Evolutionary conservation across 176 grass and related monocot genomes (phyloP).

Genomic region (Juncus inflexus): DNA sequence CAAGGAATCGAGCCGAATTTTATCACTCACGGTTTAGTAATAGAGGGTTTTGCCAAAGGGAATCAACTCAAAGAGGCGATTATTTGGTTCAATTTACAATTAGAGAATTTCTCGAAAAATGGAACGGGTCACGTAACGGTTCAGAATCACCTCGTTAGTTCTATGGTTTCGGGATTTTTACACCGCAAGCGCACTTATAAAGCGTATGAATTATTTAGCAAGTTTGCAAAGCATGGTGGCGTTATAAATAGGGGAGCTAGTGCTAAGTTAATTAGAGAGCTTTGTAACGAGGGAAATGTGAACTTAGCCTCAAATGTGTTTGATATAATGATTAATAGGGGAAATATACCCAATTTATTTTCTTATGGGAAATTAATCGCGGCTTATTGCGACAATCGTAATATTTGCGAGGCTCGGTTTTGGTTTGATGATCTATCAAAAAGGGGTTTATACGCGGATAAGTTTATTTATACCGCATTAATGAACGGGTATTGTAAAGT

Average conservation of each 20-base stretch:
- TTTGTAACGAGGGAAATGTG: constrained; percentile 56
- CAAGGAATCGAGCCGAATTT: constrained; percentile 54
- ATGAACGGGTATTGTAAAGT: constrained; percentile 40
- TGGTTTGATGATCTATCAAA: constrained; percentile 59
- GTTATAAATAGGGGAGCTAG: constrained; percentile 45
- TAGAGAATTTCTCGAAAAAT: constrained; percentile 39
- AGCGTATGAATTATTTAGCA: constrained; percentile 59
- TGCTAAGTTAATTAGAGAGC: constrained; percentile 41
- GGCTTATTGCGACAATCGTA: constrained; percentile 43
- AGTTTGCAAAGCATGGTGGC: constrained; percentile 49
- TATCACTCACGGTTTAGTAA: constrained; percentile 48
- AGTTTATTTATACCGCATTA: constrained; percentile 39
- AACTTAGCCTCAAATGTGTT: constrained; percentile 49
- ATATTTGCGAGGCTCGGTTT: constrained; percentile 42
- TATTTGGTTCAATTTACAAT: constrained; percentile 45
- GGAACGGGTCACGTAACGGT: constrained; percentile 7
- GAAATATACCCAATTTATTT: constrained; percentile 46
- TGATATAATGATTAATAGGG: constrained; percentile 51
- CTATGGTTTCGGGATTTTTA: constrained; percentile 88
- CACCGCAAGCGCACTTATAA: constrained; percentile 27
- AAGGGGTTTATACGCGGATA: constrained; percentile 44
- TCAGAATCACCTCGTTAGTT: constrained; percentile 31
- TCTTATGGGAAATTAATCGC: constrained; percentile 64
- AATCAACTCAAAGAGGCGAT: constrained; percentile 63
- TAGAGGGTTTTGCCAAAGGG: constrained; percentile 66